phyloP scores from a whole-genome alignment of 2,329 filamentous ascomycete genomes.

The Hirsutella minnesotensis region DNA sequence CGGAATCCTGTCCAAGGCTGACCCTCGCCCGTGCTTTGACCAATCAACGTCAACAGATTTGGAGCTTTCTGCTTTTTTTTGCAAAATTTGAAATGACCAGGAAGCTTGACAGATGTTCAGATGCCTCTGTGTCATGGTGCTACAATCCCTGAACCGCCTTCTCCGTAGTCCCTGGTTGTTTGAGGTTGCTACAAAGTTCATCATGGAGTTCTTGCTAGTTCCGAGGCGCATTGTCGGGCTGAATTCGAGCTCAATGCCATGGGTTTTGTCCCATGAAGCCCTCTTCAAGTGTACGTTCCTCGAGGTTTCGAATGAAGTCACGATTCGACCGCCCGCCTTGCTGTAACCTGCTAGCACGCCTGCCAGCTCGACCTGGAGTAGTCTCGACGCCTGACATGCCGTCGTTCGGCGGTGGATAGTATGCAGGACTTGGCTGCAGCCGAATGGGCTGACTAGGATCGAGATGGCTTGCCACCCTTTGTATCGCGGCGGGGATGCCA shows the following conservation, averaged over 20 bases:
- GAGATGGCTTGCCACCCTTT: slow-evolving; percentile 89
- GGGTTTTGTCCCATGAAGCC: slow-evolving; percentile 63
- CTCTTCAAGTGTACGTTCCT: slow-evolving; percentile 89
- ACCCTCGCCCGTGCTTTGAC: no score
- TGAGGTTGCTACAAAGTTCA: no score
- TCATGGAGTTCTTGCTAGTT: no score
- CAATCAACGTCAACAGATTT: no score
- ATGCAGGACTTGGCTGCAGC: slow-evolving; percentile 88
- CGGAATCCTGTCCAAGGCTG: no score
- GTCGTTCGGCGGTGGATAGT: slow-evolving; percentile 88
- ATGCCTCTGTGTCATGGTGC: no score
- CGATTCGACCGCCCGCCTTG: slow-evolving; percentile 51
- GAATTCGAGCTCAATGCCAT: slow-evolving; percentile 47
- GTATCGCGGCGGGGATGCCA: slow-evolving; percentile 83
- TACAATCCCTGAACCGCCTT: no score
- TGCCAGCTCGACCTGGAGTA: slow-evolving; percentile 44
- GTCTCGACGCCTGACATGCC: slow-evolving; percentile 57
- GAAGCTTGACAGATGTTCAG: no score
- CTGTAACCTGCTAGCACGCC: slow-evolving; percentile 64
- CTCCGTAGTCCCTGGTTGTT: no score
- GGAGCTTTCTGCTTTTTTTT: no score
- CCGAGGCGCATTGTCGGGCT: neutral
- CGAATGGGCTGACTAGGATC: slow-evolving; percentile 91
- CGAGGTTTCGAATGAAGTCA: slow-evolving; percentile 89
- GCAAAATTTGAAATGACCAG: no score